phyloP scores from a whole-genome alignment of 768 basidiomycete genomes.

The Amanita inopinata region DNA sequence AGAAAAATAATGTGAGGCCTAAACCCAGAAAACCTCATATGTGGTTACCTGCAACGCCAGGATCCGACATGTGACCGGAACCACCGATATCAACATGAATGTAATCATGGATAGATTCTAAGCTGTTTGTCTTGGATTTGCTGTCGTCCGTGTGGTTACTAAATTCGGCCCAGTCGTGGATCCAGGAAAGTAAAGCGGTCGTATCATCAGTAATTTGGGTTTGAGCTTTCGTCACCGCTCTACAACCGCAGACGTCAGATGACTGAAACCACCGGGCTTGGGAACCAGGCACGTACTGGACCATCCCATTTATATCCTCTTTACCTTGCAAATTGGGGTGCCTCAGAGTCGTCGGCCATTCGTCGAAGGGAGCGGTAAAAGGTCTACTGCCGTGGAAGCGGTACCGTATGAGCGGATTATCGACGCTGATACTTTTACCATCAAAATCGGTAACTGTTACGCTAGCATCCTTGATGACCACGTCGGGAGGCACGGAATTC shows the following conservation, averaged over 20 bases:
- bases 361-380: conserved; percentile 20
- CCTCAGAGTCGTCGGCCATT: conserved; percentile 26
- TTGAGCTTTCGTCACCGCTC: conserved; percentile 17
- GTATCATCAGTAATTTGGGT: conserved; percentile 21
- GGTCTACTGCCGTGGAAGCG: conserved; percentile 24
- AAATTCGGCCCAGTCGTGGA: conserved; percentile 33
- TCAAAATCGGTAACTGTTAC: conserved; percentile 21
- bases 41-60: conserved; percentile 28
- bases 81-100: conserved; percentile 36
- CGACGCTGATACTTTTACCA: conserved; percentile 18
- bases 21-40: background rate
- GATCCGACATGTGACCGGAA: conserved; percentile 32
- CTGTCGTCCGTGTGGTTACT: conserved; percentile 36
- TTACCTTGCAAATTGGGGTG: conserved; percentile 21
- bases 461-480: conserved; percentile 21
- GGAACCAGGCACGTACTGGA: background rate
- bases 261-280: too few species aligned
- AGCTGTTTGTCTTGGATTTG: conserved; percentile 31
- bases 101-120: conserved; percentile 40
- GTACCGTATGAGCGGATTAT: conserved; percentile 27
- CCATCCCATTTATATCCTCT: conserved; percentile 25
- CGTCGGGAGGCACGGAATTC: conserved; percentile 26
- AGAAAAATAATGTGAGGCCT: background rate
- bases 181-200: conserved; percentile 27
- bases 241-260: too few species aligned